Base-by-base conservation (phyloP, 805 yeast species). In the Spathaspora sp. region DNA sequence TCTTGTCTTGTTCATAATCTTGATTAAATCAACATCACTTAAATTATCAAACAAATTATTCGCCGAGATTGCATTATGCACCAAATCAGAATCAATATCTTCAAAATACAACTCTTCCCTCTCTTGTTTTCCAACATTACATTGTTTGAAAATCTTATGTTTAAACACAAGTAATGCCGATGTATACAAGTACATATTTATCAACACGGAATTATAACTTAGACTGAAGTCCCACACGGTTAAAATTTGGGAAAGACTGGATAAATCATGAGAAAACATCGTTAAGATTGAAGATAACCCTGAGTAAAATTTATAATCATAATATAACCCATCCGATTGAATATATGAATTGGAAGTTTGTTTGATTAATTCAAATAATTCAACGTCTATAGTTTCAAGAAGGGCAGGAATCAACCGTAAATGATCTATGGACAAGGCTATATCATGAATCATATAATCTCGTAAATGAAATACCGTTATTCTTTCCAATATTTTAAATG, bases 251-350 rank as follows among this genome's bases (percentile, higher is more conserved):
- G 69, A 69, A 46, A 78, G 68, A 32, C 76, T 72, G 44, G 72
- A 80, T 40, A 73, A 51, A 53, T 89, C 91, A 68, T 92, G 97
- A 8, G 93, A 73, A 63, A 85, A 89, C 45, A 89, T 58, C 1
- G 98, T 90, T 35, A 93, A 73, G 1, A 93, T 70, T 0, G 93
- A 80, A 17, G 97, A 87, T 14, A 94, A 67, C 0, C 90, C 87
- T 60, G 82, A 92, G 49, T 77, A 77, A 1, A 73, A 72, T 35
- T 61, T 64, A 59, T 73, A 74, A 55, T 69, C 74, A 58, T 60
- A 74, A 26, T 55, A 54, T 17, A 46, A 43, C 6, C 72, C 72
- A 53, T 59, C 62, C 1, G 69, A 54, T 44, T 56, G 51, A 4
- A 57, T 16, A 51, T 55, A 62, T 4, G 68, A 57, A 48, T 62